These are phyloP conservation scores for Emergomyces pasteurianus DNA, from an alignment of 2,329 filamentous ascomycete genomes.

Conservation along the genomic window DNA sequence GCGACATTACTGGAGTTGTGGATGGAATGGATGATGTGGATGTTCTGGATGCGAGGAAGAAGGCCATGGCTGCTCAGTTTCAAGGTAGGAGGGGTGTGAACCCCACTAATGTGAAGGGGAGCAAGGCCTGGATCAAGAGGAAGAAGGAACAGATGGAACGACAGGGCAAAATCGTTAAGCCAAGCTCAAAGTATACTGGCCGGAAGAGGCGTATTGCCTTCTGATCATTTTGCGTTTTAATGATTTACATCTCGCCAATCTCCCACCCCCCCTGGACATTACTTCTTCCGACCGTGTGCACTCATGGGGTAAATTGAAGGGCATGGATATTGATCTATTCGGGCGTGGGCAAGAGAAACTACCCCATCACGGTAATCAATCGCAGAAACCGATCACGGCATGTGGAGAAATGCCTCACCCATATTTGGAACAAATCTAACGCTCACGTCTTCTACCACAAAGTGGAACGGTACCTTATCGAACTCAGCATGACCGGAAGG, in stretches of 20 bases:
- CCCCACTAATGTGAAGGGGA: constrained; percentile 36
- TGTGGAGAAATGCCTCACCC: neutral
- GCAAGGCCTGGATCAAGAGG: constrained; percentile 40
- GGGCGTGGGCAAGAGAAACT: neutral
- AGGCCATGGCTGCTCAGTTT: constrained; percentile 28
- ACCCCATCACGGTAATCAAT: too few relatives aligned
- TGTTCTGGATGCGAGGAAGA: constrained; percentile 57
- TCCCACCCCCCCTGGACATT: too few relatives aligned
- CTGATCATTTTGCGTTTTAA: constrained; percentile 39
- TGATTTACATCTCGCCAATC: too few relatives aligned
- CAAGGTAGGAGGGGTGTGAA: constrained; percentile 40
- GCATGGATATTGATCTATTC: neutral
- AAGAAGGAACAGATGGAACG: constrained; percentile 86
- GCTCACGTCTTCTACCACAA: neutral
- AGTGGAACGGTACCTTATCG: neutral
- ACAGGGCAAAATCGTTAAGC: constrained; percentile 90
- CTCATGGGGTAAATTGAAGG: neutral
- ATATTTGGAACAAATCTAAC: neutral
- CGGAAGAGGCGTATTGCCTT: constrained; percentile 72
- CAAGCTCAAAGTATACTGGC: constrained; percentile 85
- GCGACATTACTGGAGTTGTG: constrained; percentile 83
- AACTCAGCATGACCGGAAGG: neutral
- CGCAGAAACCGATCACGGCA: neutral
- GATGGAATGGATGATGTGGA: constrained; percentile 81
- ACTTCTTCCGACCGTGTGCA: neutral